Base-by-base conservation (phyloP, 306 rosid species). In the Cajanus cajan region DNA sequence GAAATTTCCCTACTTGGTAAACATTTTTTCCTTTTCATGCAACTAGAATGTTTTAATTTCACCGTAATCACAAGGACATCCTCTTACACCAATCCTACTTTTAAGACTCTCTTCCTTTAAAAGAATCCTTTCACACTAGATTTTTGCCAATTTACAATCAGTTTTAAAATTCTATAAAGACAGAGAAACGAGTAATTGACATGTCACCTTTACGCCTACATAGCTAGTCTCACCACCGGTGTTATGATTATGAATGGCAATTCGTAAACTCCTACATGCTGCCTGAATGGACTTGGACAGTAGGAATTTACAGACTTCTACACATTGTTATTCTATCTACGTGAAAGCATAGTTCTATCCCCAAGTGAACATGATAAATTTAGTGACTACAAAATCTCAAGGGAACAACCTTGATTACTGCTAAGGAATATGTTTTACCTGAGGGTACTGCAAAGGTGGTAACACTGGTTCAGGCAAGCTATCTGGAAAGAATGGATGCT, bases 401-500 rank as follows among this genome's bases (percentile, higher is more conserved):
- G 15, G 14, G 14, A 69, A 82, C 68, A 31, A 69, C 19, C 63
- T 55, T 57, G 69, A 75, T 22, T 68, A 44, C 61, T 72, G 68
- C 31, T 19, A 45, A 47, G 55, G 52, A 70, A 76, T 39, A 51
- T 41, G 47, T 8, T 69, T 78, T 90, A 94, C 97, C 97, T 88
- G 83, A 10, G 98, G 97, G 78, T 88, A 94, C 18, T 89, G 86
- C 88, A 94, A 59, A 18, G 97, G 97, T 15, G 97, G 98, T 80
- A 94, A 78, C 87, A 89, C 0, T 21, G 95, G 93, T 45, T 90
- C 88, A 5, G 97, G 97, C 28, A 94, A 85, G 66, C 74, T 90
- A 80, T 71, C 81, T 4, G 91, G 94, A 84, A 92, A 94, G 77
- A 94, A 94, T 66, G 97, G 89, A 82, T 94, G 98, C 81, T 94